Base-by-base conservation (phyloP, 2,329 filamentous ascomycete genomes). In the Chaetomiaceae sp. region DNA sequence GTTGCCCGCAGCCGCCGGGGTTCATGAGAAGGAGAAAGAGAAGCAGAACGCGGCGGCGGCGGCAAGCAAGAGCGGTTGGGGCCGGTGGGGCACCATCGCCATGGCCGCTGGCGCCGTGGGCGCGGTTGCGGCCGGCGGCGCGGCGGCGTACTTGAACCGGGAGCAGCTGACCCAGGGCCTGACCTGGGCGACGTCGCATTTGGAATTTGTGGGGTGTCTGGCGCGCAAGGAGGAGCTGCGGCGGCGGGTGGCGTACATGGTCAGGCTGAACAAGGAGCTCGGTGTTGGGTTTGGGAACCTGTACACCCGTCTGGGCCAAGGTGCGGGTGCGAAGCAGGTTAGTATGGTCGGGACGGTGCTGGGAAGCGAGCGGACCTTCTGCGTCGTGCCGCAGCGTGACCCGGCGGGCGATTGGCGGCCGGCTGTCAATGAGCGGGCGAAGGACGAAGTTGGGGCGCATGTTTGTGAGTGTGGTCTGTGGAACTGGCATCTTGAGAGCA, bases 171-270 rank as follows among this genome's bases (percentile, higher is more conserved):
- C 76, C 3, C 75, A 84, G 49, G 86, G 90, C 7, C 83, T 83
- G 70, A 73, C 73, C 9, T 97, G 90, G 89, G 87, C 87, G 12
- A 81, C 84, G 14, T 93, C 87, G 29, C 93, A 98, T 66, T 79
- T 98, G 20, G 87, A 93, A 64, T 98, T 97, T 59, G 87, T 97
- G 1, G 88, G 89, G 2, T 94, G 88, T 59, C 76, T 98, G 7
- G 85, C 86, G 38, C 81, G 87, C n/a, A 81, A 81, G 4, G 85
- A 90, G 57, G 89, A 95, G 60, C 71, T 97, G 54, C 81, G 83
- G 56, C 78, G 81, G 60, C 80, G 93, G 26, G 74, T 95, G 9
- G 69, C 73, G n/a, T 75, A 71, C 50, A 73, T 96, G 62, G 73
- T 78, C n/a, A 72, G 74, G 48, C 69, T 90, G 17, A 74, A 81